These are phyloP conservation scores for Dillenia turbinata DNA, from an alignment of 164 flowering plant genomes.

Conservation along the genomic window DNA sequence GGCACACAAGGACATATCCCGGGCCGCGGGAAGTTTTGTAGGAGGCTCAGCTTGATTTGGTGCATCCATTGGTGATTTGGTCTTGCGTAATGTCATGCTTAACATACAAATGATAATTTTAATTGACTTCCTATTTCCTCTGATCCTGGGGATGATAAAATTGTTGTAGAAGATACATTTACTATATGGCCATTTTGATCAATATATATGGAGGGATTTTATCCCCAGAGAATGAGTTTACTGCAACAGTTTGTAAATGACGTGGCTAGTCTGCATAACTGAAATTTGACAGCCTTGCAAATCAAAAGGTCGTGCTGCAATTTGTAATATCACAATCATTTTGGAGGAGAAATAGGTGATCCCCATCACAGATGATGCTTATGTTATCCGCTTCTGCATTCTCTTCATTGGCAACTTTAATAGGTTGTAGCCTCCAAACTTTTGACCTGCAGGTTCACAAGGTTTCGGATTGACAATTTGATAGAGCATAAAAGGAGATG, in stretches of 20 bases:
- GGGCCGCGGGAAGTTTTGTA: too few species aligned
- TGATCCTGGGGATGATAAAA: too few species aligned
- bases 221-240: constrained; percentile 6
- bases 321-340: constrained; percentile 18
- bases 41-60: too few species aligned
- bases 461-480: constrained; percentile 14
- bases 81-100: too few species aligned
- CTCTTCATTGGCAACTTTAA: constrained; percentile 54
- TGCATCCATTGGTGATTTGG: too few species aligned
- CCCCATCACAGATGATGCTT: constrained; percentile 73
- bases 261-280: constrained; percentile 9
- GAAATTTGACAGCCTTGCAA: constrained; percentile 11
- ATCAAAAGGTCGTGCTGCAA: constrained; percentile 12
- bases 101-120: too few species aligned
- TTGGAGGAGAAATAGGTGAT: constrained; percentile 64
- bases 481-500: too few species aligned
- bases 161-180: too few species aligned
- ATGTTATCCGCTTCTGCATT: constrained; percentile 88
- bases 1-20: too few species aligned
- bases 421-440: constrained; percentile 60
- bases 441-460: constrained; percentile 73
- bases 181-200: not conserved
- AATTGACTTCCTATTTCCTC: too few species aligned
- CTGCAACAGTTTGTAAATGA: constrained; percentile 12
- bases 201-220: constrained; percentile 5